phyloP scores from a whole-genome alignment of 768 basidiomycete genomes.

The Mrakia gelida region DNA sequence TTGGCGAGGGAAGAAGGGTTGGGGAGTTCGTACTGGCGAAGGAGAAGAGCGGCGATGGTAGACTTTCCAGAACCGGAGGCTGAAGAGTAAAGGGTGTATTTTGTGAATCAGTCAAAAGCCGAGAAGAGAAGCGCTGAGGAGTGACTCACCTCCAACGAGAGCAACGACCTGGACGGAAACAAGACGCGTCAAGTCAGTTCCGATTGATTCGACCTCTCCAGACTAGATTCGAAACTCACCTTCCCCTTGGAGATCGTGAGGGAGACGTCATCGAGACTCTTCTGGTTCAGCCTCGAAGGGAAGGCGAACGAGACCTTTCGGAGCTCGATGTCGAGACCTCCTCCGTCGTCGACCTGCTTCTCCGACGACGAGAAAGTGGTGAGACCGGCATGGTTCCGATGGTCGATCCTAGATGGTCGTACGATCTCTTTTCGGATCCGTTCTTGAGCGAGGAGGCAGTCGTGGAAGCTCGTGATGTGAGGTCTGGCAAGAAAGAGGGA shows the following conservation, averaged over 20 bases:
- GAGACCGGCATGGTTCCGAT: constrained; percentile 34
- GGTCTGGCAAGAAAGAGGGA: constrained; percentile 24
- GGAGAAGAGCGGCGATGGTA: constrained; percentile 40
- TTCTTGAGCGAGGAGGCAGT: constrained; percentile 35
- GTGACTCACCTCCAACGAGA: constrained; percentile 3
- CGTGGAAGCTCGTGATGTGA: constrained; percentile 38
- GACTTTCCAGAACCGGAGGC: constrained; percentile 43
- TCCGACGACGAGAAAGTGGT: not conserved
- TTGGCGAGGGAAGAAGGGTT: constrained; percentile 5
- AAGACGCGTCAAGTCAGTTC: no score
- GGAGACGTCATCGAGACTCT: constrained; percentile 38
- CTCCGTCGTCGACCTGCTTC: not conserved
- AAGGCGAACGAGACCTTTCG: constrained; percentile 42
- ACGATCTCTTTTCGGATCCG: constrained; percentile 40
- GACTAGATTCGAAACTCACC: not conserved
- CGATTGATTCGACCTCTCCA: no score
- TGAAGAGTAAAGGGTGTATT: not conserved
- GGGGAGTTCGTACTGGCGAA: constrained; percentile 41
- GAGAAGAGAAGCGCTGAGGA: not conserved
- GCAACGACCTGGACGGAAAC: not conserved
- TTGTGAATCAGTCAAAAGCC: not conserved
- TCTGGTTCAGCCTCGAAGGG: constrained; percentile 38
- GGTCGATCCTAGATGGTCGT: constrained; percentile 39
- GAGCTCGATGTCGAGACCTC: constrained; percentile 36
- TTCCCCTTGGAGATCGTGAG: constrained; percentile 37